Conservation (phyloP, 805 yeast genomes). For the Kurtzmaniella cleridarum region DNA sequence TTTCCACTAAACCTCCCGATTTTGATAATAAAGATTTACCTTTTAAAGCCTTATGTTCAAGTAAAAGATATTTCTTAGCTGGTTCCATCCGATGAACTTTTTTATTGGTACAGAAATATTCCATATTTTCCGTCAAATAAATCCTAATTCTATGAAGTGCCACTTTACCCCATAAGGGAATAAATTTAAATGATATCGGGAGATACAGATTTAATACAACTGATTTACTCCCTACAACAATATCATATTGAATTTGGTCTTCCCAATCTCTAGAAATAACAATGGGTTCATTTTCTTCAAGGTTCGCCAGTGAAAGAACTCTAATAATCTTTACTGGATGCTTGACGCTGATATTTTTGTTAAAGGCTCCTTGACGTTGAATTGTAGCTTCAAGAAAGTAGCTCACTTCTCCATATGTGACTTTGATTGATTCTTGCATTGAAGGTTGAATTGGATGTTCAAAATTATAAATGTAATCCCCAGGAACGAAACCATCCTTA, state of each 20-base stretch:
- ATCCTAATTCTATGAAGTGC: conserved; percentile 81
- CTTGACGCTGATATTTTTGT: conserved; percentile 62
- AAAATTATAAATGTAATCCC: conserved; percentile 88
- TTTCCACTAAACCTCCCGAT: conserved; percentile 19
- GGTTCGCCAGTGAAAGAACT: conserved; percentile 68
- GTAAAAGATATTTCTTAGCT: conserved; percentile 65
- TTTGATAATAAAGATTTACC: conserved; percentile 45
- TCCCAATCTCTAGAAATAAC: conserved; percentile 92
- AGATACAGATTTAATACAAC: conserved; percentile 77
- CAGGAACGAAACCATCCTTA: conserved; percentile 53
- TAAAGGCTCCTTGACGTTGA: conserved; percentile 81
- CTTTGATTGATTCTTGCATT: conserved; percentile 72
- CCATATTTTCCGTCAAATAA: conserved; percentile 82
- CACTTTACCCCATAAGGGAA: conserved; percentile 78
- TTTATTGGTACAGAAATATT: conserved; percentile 80
- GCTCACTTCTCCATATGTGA: conserved; percentile 74
- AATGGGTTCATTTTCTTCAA: conserved; percentile 91
- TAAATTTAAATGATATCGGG: conserved; percentile 78
- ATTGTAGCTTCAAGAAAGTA: conserved; percentile 67
- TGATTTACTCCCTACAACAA: conserved; percentile 84
- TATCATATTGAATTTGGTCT: conserved; percentile 82
- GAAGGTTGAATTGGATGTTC: conserved; percentile 83
- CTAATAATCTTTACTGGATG: conserved; percentile 65
- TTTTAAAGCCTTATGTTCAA: conserved; percentile 70
- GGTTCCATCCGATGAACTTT: conserved; percentile 94